Base-by-base conservation (phyloP, 2,329 filamentous ascomycete genomes). In the Sporothrix globosa region DNA sequence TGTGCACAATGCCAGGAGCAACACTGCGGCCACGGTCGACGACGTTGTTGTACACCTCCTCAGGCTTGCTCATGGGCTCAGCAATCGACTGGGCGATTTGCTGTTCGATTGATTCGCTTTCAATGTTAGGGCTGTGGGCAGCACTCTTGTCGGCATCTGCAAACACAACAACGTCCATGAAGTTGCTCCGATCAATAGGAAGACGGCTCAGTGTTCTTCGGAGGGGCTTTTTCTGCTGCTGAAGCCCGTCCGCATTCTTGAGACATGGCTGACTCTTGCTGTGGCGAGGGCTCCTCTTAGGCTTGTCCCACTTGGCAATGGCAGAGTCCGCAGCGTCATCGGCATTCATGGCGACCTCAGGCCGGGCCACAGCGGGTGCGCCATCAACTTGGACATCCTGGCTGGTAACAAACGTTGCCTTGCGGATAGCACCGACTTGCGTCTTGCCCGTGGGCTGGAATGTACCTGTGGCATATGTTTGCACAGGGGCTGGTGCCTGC, bases 251-350 rank as follows among this genome's bases (percentile, higher is more conserved):
- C 67, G 71, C 71, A 14, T 70, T 73, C 73, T 83, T 84, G 66
- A 87, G 80, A 69, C 83, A 81, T 13, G 85, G 85, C 76, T 87
- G 85, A 75, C 84, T 87, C 76, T 83, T 85, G 78, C 84, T 79
- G 66, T 87, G 85, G 46, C 85, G 83, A 14, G 78, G 79, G 71
- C 77, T 77, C 73, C 77, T 78, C 65, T 69, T 72, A 5, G 56
- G 58, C n/a, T 63, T 65, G 41, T 50, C 61, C 27, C 53, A 44
- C 21, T 41, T 67, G 21, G 46, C 53, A 41, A 46, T 27, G 6
- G 48, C 53, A 0, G 52, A 34, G n/a, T 53, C 68, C 7, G 50
- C 63, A 19, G 60, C 48, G 61, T 58, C 48, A 30, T 72, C 34
- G 7, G 53, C 48, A 17, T 60, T 48, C 1, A 58, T 34, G 11